Base-by-base conservation (phyloP, 768 basidiomycete species). In the Auricularia cornea region DNA sequence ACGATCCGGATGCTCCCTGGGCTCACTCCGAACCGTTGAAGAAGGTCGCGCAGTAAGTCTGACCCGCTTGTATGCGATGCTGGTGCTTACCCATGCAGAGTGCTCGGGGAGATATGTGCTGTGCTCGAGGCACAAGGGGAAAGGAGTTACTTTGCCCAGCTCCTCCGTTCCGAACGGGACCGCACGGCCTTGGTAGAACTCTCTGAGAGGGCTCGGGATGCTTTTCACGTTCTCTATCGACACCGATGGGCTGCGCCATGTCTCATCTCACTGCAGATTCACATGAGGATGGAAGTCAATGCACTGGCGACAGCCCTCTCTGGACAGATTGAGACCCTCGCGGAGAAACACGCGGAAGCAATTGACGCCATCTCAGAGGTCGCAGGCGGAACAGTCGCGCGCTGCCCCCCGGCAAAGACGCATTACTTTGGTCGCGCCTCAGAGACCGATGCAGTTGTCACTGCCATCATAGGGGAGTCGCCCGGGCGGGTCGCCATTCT, bases 401-500 rank as follows among this genome's bases (percentile, higher is more conserved):
- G 35, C 35, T 35, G 1, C 35, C 35, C 8, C 14, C 8, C 8
- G 8, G 8, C 35, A 14, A 10, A 10, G 28, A 12, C 48, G n/a
- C 20, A 12, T 8, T 29, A 10, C 26, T 57, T 57, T 30, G 54
- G 54, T 11, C 54, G 54, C 26, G n/a, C 28, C 6, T 1, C 6
- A 4, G 54, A 57, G 29, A 32, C 54, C 3, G 28, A 57, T 10
- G 54, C 54, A 5, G 54, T 18, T 28, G 28, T 57, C 14, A 16
- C 8, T 26, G 16, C 14, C 8, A 26, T 57, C 20, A 11, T 28
- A 28, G 23, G 28, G n/a, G 54, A 26, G 8, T 16, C 14, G 1
- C 54, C 54, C 14, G 54, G 18, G 10, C 63, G 16, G 28, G 51
- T 62, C 59, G 67, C 60, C 56, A 66, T 72, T 60, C 66, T 72